phyloP scores from a whole-genome alignment of 2,329 filamentous ascomycete genomes.

The Fusarium sp. region DNA sequence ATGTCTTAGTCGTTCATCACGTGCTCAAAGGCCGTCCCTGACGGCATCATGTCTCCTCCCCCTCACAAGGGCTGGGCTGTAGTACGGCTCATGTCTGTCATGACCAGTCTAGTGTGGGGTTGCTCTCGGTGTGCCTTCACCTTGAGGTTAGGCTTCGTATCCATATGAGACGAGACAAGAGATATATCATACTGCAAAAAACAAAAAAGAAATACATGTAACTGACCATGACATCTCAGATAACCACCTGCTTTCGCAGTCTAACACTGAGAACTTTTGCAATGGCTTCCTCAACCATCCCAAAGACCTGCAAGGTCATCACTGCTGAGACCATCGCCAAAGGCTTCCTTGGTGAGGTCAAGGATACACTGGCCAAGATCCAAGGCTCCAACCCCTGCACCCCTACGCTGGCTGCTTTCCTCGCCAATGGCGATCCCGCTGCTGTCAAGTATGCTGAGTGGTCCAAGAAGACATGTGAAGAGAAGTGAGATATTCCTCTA shows the following conservation, averaged over 20 bases:
- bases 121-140: conserved; percentile 33
- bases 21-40: conserved; percentile 19
- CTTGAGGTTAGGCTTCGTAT: conserved; percentile 16
- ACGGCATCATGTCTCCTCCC: conserved; percentile 21
- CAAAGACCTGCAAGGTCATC: conserved; percentile 90
- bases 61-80: conserved; percentile 16
- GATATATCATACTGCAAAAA: conserved; percentile 1
- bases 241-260: conserved; percentile 16
- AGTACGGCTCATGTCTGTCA: conserved; percentile 26
- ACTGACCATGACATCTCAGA: conserved; percentile 30
- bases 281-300: conserved; percentile 56
- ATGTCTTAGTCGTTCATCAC: conserved; percentile 25
- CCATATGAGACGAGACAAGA: conserved; percentile 4
- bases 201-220: conserved; percentile 25
- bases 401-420: conserved; percentile 88
- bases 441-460: conserved; percentile 95
- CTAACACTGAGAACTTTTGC: conserved; percentile 26
- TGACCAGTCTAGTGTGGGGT: conserved; percentile 42
- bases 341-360: conserved; percentile 81
- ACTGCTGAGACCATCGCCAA: conserved; percentile 90
- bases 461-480: conserved; percentile 95
- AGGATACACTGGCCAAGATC: conserved; percentile 78
- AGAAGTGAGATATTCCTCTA: conserved; percentile 78
- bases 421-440: conserved; percentile 91
- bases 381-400: conserved; percentile 66